Evolutionary conservation across 164 flowering plant genomes (phyloP).

Genomic region (Echeveria elegans): DNA sequence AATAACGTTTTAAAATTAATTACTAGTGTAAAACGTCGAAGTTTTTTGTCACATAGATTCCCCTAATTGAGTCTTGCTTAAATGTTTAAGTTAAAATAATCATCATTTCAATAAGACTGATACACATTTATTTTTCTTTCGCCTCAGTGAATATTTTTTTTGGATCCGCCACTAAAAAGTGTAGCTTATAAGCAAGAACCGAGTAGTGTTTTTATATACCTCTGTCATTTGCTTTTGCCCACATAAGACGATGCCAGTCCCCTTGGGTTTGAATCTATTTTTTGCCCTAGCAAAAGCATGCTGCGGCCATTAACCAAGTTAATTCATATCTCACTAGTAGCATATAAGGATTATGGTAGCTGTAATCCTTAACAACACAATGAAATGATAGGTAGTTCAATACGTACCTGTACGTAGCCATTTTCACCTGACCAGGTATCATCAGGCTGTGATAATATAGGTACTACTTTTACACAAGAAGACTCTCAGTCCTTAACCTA

Average conservation of each 20-base stretch:
- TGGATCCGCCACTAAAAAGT: too few species aligned
- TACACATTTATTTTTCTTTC: too few species aligned
- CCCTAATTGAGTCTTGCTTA: too few species aligned
- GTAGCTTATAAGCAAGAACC: too few species aligned
- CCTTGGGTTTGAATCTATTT: slow-evolving; percentile 30
- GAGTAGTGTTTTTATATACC: too few species aligned
- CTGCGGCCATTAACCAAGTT: slow-evolving; percentile 24
- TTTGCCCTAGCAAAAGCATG: slow-evolving; percentile 73
- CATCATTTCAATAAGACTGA: too few species aligned
- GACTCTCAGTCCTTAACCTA: slow-evolving; percentile 83
- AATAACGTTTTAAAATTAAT: too few species aligned
- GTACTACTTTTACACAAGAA: slow-evolving; percentile 69
- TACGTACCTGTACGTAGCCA: slow-evolving; percentile 89
- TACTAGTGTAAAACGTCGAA: too few species aligned
- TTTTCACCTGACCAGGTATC: slow-evolving; percentile 69
- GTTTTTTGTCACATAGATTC: too few species aligned
- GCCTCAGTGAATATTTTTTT: too few species aligned
- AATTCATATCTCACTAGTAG: neutral
- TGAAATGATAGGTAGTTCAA: neutral
- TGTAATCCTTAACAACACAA: neutral
- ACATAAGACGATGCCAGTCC: slow-evolving; percentile 78
- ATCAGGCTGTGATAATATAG: slow-evolving; percentile 85
- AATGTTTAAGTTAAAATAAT: too few species aligned
- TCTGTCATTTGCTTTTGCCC: slow-evolving; percentile 93
- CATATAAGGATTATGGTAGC: neutral